These are phyloP conservation scores for Trichoderma endophyticum DNA, from an alignment of 2,329 filamentous ascomycete genomes.

Conservation along the genomic window DNA sequence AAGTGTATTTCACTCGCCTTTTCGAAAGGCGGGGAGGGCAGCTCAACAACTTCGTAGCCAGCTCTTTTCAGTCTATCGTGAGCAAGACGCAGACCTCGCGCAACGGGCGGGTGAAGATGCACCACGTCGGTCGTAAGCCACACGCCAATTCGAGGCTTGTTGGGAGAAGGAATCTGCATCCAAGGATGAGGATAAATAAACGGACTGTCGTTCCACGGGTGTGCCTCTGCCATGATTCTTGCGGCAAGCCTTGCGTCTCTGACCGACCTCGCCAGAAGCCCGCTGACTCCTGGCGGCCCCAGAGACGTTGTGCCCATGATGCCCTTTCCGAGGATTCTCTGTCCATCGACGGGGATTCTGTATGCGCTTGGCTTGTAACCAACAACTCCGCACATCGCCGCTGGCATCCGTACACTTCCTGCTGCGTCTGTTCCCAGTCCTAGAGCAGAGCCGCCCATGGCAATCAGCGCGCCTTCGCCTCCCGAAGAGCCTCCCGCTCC, in stretches of 20 bases:
- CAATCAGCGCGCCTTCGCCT: constrained; percentile 46
- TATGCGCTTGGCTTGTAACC: neutral
- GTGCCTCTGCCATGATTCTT: neutral
- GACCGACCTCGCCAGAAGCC: neutral
- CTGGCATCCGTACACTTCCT: constrained; percentile 2
- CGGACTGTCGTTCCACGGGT: neutral
- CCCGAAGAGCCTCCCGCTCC: constrained; percentile 28
- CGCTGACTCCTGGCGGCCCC: neutral
- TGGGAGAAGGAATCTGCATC: neutral
- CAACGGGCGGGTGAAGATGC: neutral
- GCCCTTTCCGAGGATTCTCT: neutral
- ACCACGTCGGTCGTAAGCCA: neutral
- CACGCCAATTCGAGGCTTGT: neutral
- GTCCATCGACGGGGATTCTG: neutral
- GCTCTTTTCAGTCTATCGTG: neutral
- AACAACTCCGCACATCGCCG: neutral
- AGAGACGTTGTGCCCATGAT: neutral
- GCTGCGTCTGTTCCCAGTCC: constrained; percentile 58
- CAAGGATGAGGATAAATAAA: neutral
- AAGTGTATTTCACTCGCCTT: neutral
- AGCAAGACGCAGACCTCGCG: neutral
- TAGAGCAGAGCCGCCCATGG: constrained; percentile 39
- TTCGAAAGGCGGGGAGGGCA: neutral
- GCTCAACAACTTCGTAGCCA: neutral
- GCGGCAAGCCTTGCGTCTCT: neutral